phyloP scores from a whole-genome alignment of 345 rosid genomes.

The Populus simonii region DNA sequence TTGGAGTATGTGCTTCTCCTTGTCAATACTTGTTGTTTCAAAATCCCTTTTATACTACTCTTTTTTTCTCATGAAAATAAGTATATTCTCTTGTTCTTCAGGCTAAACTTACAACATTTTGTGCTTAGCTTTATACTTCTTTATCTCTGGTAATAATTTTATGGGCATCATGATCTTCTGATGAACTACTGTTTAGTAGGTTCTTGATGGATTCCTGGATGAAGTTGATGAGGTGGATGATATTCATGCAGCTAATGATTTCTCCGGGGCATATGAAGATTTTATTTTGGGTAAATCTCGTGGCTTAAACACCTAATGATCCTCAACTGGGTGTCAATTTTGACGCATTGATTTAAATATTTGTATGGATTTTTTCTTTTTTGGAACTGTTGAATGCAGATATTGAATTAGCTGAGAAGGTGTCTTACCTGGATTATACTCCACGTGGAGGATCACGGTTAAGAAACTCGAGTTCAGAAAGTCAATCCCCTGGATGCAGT shows the following conservation, averaged over 20 bases:
- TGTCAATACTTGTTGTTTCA: background rate
- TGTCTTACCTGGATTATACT: constrained; percentile 37
- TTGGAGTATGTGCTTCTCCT: constrained; percentile 56
- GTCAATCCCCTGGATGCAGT: constrained; percentile 66
- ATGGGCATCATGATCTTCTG: constrained; percentile 9
- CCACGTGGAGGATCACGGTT: constrained; percentile 25
- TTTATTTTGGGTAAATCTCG: constrained; percentile 45
- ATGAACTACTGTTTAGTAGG: constrained; percentile 41
- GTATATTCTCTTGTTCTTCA: background rate
- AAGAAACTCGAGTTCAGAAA: constrained; percentile 51
- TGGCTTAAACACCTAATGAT: background rate
- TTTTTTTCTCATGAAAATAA: background rate
- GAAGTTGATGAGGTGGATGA: constrained; percentile 68
- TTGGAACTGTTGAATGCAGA: constrained; percentile 40
- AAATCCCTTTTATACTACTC: constrained; percentile 5
- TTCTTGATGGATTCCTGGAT: constrained; percentile 71
- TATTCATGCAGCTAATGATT: constrained; percentile 52
- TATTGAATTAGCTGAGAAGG: constrained; percentile 49
- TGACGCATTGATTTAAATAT: background rate
- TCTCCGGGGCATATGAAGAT: constrained; percentile 46
- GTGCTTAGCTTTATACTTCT: background rate
- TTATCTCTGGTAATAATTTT: background rate
- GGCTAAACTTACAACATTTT: background rate
- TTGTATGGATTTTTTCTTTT: background rate
- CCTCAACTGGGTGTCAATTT: background rate